These are phyloP conservation scores for Paraphoma sp. DNA, from an alignment of 2,329 filamentous ascomycete species.

Conservation along the genomic window DNA sequence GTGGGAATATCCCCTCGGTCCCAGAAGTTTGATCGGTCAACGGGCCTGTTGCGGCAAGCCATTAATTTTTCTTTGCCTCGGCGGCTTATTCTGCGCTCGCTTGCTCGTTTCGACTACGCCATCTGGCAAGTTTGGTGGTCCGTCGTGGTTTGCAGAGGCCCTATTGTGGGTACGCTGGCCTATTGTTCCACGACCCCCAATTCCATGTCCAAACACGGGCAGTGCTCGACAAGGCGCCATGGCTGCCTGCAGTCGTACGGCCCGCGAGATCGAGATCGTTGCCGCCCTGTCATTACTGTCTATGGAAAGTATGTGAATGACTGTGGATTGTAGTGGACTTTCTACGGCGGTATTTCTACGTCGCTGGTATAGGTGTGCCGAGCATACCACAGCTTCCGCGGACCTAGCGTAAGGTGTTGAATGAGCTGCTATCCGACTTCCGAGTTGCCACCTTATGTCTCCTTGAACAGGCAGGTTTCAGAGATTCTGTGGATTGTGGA, in stretches of 20 bases:
- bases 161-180: background rate
- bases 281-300: background rate
- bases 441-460: background rate
- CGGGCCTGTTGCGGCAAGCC: background rate
- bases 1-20: no score
- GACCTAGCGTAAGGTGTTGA: no score
- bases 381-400: background rate
- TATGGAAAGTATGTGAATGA: background rate
- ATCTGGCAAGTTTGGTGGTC: background rate
- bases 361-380: background rate
- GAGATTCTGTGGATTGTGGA: background rate
- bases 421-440: no score
- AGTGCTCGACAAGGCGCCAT: no score
- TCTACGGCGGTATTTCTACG: background rate
- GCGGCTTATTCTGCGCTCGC: background rate
- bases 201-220: no score
- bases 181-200: background rate
- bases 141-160: background rate
- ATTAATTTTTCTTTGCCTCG: background rate
- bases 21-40: background rate
- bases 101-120: background rate
- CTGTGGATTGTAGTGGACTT: background rate
- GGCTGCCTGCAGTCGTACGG: no score
- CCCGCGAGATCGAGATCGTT: no score
- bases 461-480: background rate